Percentiles rank a stretch among this genome's conserved stretches.
Evolutionary conservation across 306 rosid genomes (phyloP).

Genomic region (Oemleria cerasiformis): DNA sequence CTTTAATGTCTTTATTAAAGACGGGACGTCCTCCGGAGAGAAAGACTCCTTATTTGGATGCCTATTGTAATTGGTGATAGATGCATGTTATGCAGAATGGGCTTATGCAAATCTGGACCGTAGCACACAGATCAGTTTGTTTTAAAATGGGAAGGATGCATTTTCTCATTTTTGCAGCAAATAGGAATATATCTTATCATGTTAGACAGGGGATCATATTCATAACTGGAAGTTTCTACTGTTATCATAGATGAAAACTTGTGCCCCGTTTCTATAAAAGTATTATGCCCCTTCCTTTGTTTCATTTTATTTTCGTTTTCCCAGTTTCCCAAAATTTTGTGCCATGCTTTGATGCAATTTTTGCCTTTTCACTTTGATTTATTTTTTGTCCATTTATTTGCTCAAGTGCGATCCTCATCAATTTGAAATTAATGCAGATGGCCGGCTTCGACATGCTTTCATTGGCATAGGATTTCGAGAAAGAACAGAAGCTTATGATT

Average conservation of each 20-base stretch:
- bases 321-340: background rate
- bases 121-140: too few relatives aligned
- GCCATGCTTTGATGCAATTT: background rate
- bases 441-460: conserved; percentile 93
- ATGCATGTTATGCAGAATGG: background rate
- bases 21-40: too few relatives aligned
- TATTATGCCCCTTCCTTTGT: background rate
- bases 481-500: conserved; percentile 96
- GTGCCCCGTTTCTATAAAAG: background rate
- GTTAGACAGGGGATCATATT: background rate
- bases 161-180: background rate
- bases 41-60: too few relatives aligned
- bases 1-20: too few relatives aligned
- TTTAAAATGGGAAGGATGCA: background rate
- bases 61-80: background rate
- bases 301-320: conserved; percentile 3
- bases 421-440: conserved; percentile 49
- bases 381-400: background rate
- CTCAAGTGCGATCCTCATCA: conserved; percentile 5
- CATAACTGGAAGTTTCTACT: background rate
- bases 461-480: conserved; percentile 95
- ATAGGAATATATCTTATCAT: background rate
- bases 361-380: conserved; percentile 1
- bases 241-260: background rate
- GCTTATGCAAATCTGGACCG: background rate